Percentiles rank a stretch among this genome's conserved stretches.
Conservation (phyloP, 257 asterid species). For the Solanum gracilifrons region DNA sequence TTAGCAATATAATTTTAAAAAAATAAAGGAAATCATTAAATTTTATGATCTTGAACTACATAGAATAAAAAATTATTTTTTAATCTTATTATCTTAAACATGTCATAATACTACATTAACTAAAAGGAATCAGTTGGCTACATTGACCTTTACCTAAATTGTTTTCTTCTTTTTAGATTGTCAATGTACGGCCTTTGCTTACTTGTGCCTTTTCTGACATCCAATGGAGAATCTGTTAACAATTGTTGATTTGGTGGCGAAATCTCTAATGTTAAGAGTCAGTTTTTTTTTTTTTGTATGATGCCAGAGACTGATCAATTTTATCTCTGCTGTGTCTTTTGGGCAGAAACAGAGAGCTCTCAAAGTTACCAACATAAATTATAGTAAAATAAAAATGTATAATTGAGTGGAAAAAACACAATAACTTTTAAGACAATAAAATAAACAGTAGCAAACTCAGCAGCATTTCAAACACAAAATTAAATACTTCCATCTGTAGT, state of each 20-base stretch:
- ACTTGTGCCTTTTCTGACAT: not conserved
- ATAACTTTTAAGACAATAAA: not conserved
- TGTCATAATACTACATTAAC: too few species aligned
- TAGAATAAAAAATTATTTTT: too few species aligned
- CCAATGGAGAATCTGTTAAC: not conserved
- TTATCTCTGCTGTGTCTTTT: not conserved
- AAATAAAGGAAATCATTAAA: too few species aligned
- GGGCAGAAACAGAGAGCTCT: not conserved
- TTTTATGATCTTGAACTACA: not conserved
- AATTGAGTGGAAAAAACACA: not conserved
- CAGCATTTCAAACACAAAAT: not conserved
- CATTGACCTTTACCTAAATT: not conserved
- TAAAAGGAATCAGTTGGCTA: too few species aligned
- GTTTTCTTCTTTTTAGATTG: not conserved
- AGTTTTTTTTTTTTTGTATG: not conserved
- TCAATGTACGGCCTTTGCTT: not conserved
- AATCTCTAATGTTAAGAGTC: not conserved
- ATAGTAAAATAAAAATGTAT: too few species aligned
- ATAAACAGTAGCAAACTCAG: not conserved
- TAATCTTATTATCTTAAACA: too few species aligned
- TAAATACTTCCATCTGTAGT: not conserved
- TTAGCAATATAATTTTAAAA: fast-evolving
- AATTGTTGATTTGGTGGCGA: not conserved
- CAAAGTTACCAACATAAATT: too few species aligned
- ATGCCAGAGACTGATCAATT: not conserved